A percentile compares a stretch with the other conserved stretches of the same genome.
These are phyloP conservation scores for Grosmannia clavigera DNA, from an alignment of 2,329 filamentous ascomycete genomes.

Conservation along the genomic window DNA sequence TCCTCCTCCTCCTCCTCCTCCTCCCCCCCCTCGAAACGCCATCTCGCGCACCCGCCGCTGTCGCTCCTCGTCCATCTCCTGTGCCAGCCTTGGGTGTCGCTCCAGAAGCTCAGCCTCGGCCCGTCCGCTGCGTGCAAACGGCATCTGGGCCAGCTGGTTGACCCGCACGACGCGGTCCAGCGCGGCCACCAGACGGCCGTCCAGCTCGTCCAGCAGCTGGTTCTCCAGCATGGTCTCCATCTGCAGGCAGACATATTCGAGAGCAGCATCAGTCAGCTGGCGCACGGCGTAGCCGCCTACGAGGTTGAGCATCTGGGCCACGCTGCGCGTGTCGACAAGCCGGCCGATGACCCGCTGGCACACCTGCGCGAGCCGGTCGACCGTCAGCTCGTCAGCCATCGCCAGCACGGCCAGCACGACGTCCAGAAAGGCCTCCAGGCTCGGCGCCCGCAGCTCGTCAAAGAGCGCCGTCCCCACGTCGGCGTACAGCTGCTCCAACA, in stretches of 20 bases:
- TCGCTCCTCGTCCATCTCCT: constrained; percentile 56
- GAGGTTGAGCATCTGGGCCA: constrained; percentile 72
- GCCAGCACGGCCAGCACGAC: constrained; percentile 83
- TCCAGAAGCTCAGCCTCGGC: constrained; percentile 55
- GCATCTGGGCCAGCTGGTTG: constrained; percentile 69
- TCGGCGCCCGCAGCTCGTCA: constrained; percentile 55
- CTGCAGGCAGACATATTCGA: constrained; percentile 87
- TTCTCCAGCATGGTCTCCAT: constrained; percentile 89
- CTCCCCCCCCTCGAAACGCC: constrained; percentile 34
- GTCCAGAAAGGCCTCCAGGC: constrained; percentile 76
- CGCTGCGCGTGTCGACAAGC: constrained; percentile 77
- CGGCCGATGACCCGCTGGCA: constrained; percentile 76
- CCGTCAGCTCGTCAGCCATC: constrained; percentile 87
- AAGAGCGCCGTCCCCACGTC: constrained; percentile 75
- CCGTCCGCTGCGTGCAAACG: constrained; percentile 64
- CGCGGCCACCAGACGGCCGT: constrained; percentile 69
- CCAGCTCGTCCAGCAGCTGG: constrained; percentile 71
- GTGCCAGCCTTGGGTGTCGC: constrained; percentile 47
- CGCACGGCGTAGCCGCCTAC: constrained; percentile 73
- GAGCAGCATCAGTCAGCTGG: constrained; percentile 74
- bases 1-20: constrained; percentile 29
- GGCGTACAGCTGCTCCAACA: constrained; percentile 71
- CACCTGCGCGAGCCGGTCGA: constrained; percentile 78
- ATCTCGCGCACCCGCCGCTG: constrained; percentile 65
- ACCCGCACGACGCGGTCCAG: constrained; percentile 68